Evolutionary conservation across 768 basidiomycete genomes (phyloP).

Genomic region (Daedaleopsis sinensis): DNA sequence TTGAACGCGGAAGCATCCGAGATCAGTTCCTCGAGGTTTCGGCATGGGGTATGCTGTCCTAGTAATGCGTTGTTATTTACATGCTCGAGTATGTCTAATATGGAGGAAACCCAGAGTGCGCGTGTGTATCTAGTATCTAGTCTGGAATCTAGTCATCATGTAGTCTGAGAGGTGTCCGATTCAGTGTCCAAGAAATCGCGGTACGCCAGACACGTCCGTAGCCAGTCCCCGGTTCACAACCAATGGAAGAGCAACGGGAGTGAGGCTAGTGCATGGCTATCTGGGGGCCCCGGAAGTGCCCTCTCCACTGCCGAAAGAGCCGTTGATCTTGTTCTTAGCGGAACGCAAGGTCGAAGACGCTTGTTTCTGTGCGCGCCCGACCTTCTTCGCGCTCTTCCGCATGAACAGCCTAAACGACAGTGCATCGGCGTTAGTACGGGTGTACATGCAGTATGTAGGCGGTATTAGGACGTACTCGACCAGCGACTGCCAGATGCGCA

Average conservation of each 20-base stretch:
- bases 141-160: neutral
- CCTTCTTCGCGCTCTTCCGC: conserved; percentile 42
- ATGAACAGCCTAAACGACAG: conserved; percentile 46
- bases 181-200: neutral
- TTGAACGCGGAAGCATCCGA: neutral
- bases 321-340: conserved; percentile 20
- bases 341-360: conserved; percentile 18
- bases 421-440: neutral
- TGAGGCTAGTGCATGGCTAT: neutral
- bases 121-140: neutral
- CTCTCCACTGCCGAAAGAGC: conserved; percentile 2
- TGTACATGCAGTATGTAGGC: neutral
- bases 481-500: conserved; percentile 57
- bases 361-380: conserved; percentile 25
- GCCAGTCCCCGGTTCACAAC: neutral
- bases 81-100: neutral
- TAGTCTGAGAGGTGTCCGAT: neutral
- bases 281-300: neutral
- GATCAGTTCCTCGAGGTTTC: neutral
- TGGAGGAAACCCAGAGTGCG: neutral
- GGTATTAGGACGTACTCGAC: conserved; percentile 41
- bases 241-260: neutral
- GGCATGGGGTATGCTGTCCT: neutral
- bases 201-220: no score
- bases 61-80: neutral